A percentile compares a stretch with the other conserved stretches of the same genome.
Evolutionary conservation across 495 filamentous ascomycete genomes (phyloP).

Genomic region (Articulospora tetracladia): DNA sequence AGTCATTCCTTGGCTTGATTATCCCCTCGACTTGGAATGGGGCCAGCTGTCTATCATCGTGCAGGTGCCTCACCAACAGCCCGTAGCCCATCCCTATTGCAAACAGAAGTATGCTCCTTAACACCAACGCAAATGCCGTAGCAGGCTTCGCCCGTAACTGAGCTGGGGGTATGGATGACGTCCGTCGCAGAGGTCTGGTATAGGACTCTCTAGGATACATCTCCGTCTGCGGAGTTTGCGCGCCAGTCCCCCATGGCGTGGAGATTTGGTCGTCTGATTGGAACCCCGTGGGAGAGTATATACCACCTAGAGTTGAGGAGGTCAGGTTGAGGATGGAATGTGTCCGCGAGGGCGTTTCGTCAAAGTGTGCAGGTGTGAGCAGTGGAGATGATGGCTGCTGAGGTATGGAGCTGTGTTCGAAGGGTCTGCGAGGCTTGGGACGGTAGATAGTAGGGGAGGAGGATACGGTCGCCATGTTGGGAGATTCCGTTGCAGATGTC

Average conservation of each 20-base stretch:
- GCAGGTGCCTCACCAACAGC: constrained; percentile 76
- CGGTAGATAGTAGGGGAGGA: constrained; percentile 51
- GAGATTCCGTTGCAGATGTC: neutral
- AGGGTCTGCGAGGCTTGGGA: constrained; percentile 72
- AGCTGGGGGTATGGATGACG: constrained; percentile 5
- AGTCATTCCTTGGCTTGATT: constrained; percentile 47
- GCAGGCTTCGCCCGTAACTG: constrained; percentile 27
- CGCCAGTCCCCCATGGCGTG: constrained; percentile 68
- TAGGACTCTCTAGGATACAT: neutral
- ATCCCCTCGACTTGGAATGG: constrained; percentile 59
- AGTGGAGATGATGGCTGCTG: constrained; percentile 48
- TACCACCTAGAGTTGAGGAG: constrained; percentile 83
- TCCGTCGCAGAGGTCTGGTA: constrained; percentile 18
- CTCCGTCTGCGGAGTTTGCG: constrained; percentile 48
- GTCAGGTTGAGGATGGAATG: constrained; percentile 84
- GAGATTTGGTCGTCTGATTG: constrained; percentile 37
- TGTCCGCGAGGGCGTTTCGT: constrained; percentile 46
- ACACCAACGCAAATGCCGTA: constrained; percentile 11
- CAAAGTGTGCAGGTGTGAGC: constrained; percentile 40
- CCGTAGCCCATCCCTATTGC: constrained; percentile 81
- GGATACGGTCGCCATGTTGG: constrained; percentile 1
- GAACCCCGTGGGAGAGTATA: constrained; percentile 70
- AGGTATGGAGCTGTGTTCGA: constrained; percentile 56
- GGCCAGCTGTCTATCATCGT: constrained; percentile 61
- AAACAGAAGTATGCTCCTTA: constrained; percentile 66